Percentiles rank a stretch among this genome's conserved stretches.
These are phyloP conservation scores for Hericium erinaceus DNA, from an alignment of 768 basidiomycete genomes.

Conservation along the genomic window DNA sequence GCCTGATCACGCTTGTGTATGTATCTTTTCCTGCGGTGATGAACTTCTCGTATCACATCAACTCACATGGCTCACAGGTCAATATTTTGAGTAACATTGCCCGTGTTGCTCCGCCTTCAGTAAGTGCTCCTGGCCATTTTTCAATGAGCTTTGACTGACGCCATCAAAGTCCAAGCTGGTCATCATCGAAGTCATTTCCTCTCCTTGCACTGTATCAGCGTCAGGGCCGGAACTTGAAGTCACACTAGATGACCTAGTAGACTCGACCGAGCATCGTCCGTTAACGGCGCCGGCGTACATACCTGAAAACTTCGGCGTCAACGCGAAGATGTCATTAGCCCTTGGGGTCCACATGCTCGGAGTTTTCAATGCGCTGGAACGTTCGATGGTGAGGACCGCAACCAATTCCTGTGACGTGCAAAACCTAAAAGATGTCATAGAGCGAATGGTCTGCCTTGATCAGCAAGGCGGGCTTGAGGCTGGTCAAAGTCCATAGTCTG, in stretches of 20 bases:
- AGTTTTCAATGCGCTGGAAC: conserved; percentile 9
- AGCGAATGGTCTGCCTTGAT: neutral
- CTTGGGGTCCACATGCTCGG: conserved; percentile 11
- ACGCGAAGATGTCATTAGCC: conserved; percentile 4
- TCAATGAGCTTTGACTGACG: neutral
- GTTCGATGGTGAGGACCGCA: conserved; percentile 3
- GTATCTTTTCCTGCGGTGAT: neutral
- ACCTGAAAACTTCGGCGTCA: conserved; percentile 5
- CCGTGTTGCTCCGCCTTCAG: neutral
- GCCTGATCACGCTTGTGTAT: conserved; percentile 10
- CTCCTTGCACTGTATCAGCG: neutral
- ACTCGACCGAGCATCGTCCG: neutral
- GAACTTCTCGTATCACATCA: too few relatives aligned
- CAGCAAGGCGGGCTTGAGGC: neutral
- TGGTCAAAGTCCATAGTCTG: neutral
- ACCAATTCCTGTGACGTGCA: neutral
- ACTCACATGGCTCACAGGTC: conserved; percentile 2
- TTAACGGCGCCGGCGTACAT: conserved; percentile 2
- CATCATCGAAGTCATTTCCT: conserved; percentile 5
- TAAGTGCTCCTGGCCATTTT: neutral
- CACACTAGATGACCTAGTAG: conserved; percentile 2
- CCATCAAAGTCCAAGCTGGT: neutral
- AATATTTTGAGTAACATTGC: conserved; percentile 5
- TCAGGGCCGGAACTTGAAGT: neutral
- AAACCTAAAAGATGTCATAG: neutral